phyloP scores from a whole-genome alignment of 176 grass and related monocot genomes.

The Paspalum notatum region DNA sequence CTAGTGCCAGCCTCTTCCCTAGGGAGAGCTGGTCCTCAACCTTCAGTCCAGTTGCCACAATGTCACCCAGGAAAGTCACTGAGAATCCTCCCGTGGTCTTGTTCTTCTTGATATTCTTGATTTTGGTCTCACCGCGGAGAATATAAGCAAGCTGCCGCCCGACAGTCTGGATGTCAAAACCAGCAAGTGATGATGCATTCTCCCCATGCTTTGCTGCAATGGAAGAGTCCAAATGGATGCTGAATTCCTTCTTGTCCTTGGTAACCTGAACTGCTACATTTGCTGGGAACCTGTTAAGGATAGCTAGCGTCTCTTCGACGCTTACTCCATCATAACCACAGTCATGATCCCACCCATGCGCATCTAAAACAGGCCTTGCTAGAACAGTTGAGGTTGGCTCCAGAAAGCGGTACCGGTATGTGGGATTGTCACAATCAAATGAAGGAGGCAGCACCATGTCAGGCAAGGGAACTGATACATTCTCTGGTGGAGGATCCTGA shows the following conservation, averaged over 20 bases:
- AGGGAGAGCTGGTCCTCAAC: slow-evolving; percentile 84
- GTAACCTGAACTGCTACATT: slow-evolving; percentile 76
- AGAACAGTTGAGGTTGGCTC: slow-evolving; percentile 75
- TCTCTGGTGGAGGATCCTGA: slow-evolving; percentile 83
- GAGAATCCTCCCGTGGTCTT: slow-evolving; percentile 85
- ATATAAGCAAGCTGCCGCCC: slow-evolving; percentile 80
- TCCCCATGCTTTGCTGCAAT: slow-evolving; percentile 89
- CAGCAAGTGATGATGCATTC: slow-evolving; percentile 75
- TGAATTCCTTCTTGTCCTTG: slow-evolving; percentile 98
- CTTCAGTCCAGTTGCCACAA: slow-evolving; percentile 83
- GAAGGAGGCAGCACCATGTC: slow-evolving; percentile 91
- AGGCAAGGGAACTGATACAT: slow-evolving; percentile 79
- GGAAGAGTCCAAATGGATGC: slow-evolving; percentile 91
- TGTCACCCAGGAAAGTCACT: slow-evolving; percentile 85
- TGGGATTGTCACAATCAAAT: slow-evolving; percentile 82
- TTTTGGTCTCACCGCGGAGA: slow-evolving; percentile 84
- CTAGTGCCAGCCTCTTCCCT: slow-evolving; percentile 68
- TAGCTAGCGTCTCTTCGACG: slow-evolving; percentile 74
- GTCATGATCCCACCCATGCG: slow-evolving; percentile 96
- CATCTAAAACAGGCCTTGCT: slow-evolving; percentile 80
- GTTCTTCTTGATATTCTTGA: slow-evolving; percentile 93
- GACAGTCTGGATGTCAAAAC: slow-evolving; percentile 87
- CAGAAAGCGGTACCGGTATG: slow-evolving; percentile 86
- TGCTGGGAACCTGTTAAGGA: slow-evolving; percentile 69
- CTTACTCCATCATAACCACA: slow-evolving; percentile 94